Evolutionary conservation across 352 stramenopile genomes (phyloP).

Genomic region (Phytophthora brassicae): DNA sequence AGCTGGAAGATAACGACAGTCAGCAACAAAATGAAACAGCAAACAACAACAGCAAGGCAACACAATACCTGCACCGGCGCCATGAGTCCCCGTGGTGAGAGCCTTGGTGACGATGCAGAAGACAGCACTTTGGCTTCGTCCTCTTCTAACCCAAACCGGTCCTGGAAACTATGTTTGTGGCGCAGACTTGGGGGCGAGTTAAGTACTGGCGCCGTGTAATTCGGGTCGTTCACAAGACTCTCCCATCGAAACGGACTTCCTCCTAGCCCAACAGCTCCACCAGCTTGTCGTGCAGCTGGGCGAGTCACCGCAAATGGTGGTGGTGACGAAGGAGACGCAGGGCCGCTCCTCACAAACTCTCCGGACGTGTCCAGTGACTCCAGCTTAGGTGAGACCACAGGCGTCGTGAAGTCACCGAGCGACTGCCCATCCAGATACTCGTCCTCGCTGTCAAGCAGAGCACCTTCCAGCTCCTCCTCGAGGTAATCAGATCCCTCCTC

Average conservation of each 20-base stretch:
- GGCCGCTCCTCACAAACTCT: constrained; percentile 41
- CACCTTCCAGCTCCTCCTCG: constrained; percentile 25
- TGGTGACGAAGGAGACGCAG: constrained; percentile 55
- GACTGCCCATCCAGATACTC: constrained; percentile 50
- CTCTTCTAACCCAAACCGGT: constrained; percentile 44
- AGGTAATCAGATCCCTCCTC: constrained; percentile 8
- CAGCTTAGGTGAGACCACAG: constrained; percentile 58
- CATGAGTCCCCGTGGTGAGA: constrained; percentile 35
- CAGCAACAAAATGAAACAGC: neutral
- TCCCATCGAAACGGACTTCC: constrained; percentile 74
- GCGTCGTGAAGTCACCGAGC: constrained; percentile 64
- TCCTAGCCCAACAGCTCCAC: constrained; percentile 7
- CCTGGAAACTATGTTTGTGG: constrained; percentile 33
- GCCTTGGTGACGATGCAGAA: constrained; percentile 23
- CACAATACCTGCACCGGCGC: constrained; percentile 40
- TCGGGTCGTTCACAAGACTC: constrained; percentile 58
- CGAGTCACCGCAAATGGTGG: constrained; percentile 66
- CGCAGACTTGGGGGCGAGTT: constrained; percentile 45
- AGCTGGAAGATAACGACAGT: constrained; percentile 13
- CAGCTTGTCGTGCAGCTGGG: constrained; percentile 13
- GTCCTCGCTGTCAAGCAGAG: constrained; percentile 31
- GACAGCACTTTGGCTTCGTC: constrained; percentile 36
- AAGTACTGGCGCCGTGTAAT: constrained; percentile 56
- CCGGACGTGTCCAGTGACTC: constrained; percentile 55
- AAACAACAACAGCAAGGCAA: too few species aligned